These are phyloP conservation scores for Graphium sp. DNA, from an alignment of 2,329 filamentous ascomycete genomes.

Conservation along the genomic window DNA sequence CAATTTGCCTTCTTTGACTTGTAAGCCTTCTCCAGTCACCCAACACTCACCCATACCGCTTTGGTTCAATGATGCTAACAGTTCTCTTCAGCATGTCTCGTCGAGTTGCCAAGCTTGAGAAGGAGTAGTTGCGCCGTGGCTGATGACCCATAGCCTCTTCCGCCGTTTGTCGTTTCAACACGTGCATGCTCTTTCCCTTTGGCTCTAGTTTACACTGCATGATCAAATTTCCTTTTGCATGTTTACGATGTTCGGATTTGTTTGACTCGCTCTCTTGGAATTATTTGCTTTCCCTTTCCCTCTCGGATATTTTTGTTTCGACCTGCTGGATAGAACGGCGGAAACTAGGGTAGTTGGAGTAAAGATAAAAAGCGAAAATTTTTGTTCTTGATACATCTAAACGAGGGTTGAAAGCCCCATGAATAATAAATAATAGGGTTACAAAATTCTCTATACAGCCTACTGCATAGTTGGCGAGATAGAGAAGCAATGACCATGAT, in stretches of 20 bases:
- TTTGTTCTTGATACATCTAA: no score
- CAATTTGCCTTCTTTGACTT: slow-evolving; percentile 99
- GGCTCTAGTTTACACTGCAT: not conserved
- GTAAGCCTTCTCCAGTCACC: slow-evolving; percentile 35
- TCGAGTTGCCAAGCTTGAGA: no score
- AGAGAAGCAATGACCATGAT: no score
- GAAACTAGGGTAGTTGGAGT: not conserved
- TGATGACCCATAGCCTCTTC: no score
- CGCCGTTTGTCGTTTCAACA: no score
- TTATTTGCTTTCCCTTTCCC: not conserved
- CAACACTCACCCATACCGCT: not conserved
- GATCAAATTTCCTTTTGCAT: not conserved
- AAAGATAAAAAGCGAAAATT: slow-evolving; percentile 1
- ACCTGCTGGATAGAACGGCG: not conserved
- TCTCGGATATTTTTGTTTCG: not conserved
- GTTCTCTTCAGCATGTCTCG: slow-evolving; percentile 39
- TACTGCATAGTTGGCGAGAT: no score
- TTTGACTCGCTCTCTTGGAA: not conserved
- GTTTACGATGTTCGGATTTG: not conserved
- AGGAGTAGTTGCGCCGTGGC: no score
- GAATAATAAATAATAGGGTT: no score
- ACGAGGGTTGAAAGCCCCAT: no score
- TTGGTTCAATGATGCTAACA: slow-evolving; percentile 14
- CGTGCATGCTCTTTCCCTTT: slow-evolving; percentile 1
- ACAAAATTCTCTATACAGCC: no score